Evolutionary conservation across 2,329 filamentous ascomycete species (phyloP).

Genomic region (Dothistroma pini): DNA sequence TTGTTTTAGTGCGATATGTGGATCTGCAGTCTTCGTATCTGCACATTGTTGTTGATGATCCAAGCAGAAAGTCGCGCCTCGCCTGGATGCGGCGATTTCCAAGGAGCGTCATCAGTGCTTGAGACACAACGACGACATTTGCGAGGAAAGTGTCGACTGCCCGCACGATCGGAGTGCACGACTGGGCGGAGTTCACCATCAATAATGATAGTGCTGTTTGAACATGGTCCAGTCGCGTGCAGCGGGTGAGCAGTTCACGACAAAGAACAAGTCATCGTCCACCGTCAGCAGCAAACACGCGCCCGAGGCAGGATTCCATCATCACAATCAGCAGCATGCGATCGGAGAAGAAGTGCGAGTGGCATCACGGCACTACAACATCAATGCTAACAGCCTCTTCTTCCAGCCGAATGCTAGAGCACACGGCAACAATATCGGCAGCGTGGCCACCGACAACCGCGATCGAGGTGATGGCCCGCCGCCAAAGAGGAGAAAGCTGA

Average conservation of each 20-base stretch:
- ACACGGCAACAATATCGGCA: neutral
- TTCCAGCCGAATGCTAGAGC: neutral
- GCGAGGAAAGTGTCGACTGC: neutral
- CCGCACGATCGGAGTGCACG: neutral
- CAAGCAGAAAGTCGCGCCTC: neutral
- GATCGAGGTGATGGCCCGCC: constrained; percentile 7
- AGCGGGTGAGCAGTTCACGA: constrained; percentile 9
- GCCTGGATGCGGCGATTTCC: neutral
- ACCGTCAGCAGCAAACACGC: neutral
- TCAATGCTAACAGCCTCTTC: neutral
- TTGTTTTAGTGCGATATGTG: neutral
- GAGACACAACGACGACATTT: neutral
- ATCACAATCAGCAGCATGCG: neutral
- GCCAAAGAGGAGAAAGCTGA: constrained; percentile 29
- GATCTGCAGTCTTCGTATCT: neutral
- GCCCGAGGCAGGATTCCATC: neutral
- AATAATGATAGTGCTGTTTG: constrained; percentile 9
- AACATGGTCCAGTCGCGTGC: constrained; percentile 11
- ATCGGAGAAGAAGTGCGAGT: neutral
- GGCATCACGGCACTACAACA: constrained; percentile 1
- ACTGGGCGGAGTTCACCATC: neutral
- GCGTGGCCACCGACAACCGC: neutral
- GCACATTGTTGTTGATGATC: neutral
- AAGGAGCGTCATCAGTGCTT: neutral
- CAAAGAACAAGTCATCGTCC: neutral